Base-by-base conservation (phyloP, 495 filamentous ascomycete genomes). In the Neurospora tetraspora region DNA sequence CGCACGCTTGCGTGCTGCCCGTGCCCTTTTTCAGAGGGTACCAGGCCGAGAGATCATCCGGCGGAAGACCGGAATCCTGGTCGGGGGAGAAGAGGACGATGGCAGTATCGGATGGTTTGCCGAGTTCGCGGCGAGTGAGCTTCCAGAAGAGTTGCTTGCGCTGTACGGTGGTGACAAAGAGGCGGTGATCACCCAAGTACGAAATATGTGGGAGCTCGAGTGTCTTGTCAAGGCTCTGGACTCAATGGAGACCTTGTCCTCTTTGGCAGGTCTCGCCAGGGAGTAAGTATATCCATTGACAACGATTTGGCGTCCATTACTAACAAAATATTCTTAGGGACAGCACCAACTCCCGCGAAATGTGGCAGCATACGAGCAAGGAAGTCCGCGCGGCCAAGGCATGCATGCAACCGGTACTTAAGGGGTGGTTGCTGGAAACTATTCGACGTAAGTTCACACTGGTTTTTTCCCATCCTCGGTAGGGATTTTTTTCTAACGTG, bases 151-250 rank as follows among this genome's bases (percentile, higher is more conserved):
- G 71, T 75, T 82, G 74, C 76, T 83, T 9, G 77, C 82, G 18
- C 75, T 79, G 1, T 80, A 79, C 71, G 79, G 74, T 14, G 27
- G 81, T 34, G 73, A 79, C 42, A 76, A 75, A 34, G 81, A 82
- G 8, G 78, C 84, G 37, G 65, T 91, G n/a, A 76, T 85, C 34
- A 81, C 82, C 38, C 84, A 89, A 69, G 88, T 89, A 2, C 85
- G 86, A 42, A 88, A 86, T n/a, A 91, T 91, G 79, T 87, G 86
- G 73, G 92, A 95, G 74, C 86, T 97, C 42, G 91, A 94, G 80
- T 84, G 85, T 69, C 82, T 97, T 37, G 88, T 91, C 47, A 81
- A 85, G 34, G 87, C 87, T 3, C 85, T 97, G 71, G 88, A 91
- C 77, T 80, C 87, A 4, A 81, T 96, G 77, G 89, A 93, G 77